Percentiles rank a stretch among this genome's conserved stretches.
These are phyloP conservation scores for Chaetomiaceae sp. DNA, from an alignment of 2,329 filamentous ascomycete species.

Conservation along the genomic window DNA sequence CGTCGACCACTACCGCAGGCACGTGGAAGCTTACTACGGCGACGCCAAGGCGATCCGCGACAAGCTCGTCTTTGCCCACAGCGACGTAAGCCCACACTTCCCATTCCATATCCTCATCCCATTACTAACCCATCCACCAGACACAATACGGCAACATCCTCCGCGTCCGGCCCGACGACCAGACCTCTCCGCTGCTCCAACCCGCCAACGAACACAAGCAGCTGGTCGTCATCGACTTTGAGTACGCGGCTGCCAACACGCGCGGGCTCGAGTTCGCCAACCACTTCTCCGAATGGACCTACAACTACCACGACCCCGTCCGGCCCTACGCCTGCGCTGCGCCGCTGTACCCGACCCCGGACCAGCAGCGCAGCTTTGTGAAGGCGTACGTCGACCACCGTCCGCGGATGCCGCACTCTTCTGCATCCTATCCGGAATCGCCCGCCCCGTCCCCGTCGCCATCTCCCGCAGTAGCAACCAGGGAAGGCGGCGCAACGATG, in stretches of 20 bases:
- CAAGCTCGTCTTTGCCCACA: conserved; percentile 88
- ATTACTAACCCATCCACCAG: conserved; percentile 38
- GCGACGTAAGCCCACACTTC: conserved; percentile 61
- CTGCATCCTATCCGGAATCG: conserved; percentile 37
- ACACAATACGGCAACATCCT: conserved; percentile 98
- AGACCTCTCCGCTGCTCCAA: conserved; percentile 79
- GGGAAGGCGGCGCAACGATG: background rate
- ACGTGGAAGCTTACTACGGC: conserved; percentile 67
- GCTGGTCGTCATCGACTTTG: conserved; percentile 95
- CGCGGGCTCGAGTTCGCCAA: conserved; percentile 91
- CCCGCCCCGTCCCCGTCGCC: conserved; percentile 36
- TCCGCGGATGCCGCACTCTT: conserved; percentile 62
- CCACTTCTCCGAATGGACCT: conserved; percentile 97
- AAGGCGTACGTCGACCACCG: conserved; percentile 80
- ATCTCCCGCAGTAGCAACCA: conserved; percentile 29
- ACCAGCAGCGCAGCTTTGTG: conserved; percentile 81
- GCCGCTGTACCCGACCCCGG: conserved; percentile 64
- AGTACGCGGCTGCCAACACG: conserved; percentile 87
- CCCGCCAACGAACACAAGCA: conserved; percentile 94
- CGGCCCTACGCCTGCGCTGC: conserved; percentile 62
- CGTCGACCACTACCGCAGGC: conserved; percentile 70
- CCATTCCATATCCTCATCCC: background rate
- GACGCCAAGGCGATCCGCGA: conserved; percentile 60
- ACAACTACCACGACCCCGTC: conserved; percentile 81
- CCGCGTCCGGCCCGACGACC: conserved; percentile 58